Percentiles rank a stretch among this genome's conserved stretches.
Evolutionary conservation across 352 stramenopile species (phyloP).

Genomic region (Phytophthora pistaciae): DNA sequence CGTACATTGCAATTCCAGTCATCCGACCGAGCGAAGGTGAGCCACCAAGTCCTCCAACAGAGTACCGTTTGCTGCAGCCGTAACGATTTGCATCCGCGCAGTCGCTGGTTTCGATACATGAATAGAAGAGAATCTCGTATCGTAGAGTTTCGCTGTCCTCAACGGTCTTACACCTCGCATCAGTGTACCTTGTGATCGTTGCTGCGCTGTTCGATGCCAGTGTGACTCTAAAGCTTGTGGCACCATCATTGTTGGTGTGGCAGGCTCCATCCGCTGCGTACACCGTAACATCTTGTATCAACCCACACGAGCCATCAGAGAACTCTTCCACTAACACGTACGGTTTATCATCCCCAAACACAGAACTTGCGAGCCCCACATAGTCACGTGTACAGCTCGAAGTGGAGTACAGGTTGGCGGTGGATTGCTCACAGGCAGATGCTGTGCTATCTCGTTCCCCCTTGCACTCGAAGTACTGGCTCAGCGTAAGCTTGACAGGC

Average conservation of each 20-base stretch:
- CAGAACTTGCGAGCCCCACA: background rate
- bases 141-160: background rate
- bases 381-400: slow-evolving; percentile 12
- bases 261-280: slow-evolving; percentile 13
- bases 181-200: slow-evolving; percentile 5
- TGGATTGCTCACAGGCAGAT: background rate
- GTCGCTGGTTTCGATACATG: background rate
- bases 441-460: background rate
- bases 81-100: slow-evolving; percentile 1
- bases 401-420: background rate
- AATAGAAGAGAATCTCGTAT: slow-evolving; percentile 1
- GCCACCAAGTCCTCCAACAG: slow-evolving; percentile 12
- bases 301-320: background rate
- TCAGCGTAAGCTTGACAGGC: slow-evolving; percentile 4
- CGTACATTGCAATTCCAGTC: background rate
- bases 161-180: background rate
- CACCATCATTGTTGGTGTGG: slow-evolving; percentile 6
- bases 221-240: slow-evolving; percentile 15
- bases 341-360: background rate
- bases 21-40: slow-evolving; percentile 3
- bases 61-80: slow-evolving; percentile 7
- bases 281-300: background rate
- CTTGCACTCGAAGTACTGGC: slow-evolving; percentile 10
- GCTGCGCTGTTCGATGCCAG: background rate
- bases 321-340: background rate